phyloP scores from a whole-genome alignment of 148 eudicot genomes.

The Drosera capensis region DNA sequence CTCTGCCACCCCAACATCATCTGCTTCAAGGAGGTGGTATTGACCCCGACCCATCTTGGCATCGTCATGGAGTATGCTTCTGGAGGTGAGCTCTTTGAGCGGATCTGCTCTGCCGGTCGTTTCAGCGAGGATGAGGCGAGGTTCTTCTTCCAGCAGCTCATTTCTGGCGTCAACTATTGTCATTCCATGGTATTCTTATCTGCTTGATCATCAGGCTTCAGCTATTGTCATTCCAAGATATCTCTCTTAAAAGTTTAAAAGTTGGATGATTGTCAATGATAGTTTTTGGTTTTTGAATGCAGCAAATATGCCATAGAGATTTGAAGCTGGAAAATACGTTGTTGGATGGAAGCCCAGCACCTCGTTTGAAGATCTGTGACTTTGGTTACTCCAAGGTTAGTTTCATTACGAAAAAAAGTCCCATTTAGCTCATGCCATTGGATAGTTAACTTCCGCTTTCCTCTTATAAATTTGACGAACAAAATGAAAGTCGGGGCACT shows the following conservation, averaged over 20 bases:
- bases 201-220: no score
- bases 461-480: slow-evolving; percentile 81
- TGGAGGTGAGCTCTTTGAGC: slow-evolving; percentile 88
- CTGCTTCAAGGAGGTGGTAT: slow-evolving; percentile 41
- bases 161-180: slow-evolving; percentile 70
- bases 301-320: slow-evolving; percentile 87
- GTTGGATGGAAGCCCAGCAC: slow-evolving; percentile 66
- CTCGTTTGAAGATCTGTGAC: slow-evolving; percentile 80
- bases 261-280: not conserved
- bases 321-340: slow-evolving; percentile 68
- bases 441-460: slow-evolving; percentile 76
- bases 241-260: no score
- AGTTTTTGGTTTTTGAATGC: not conserved
- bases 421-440: slow-evolving; percentile 63
- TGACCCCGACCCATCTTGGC: slow-evolving; percentile 87
- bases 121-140: slow-evolving; percentile 93
- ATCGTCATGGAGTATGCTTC: slow-evolving; percentile 95
- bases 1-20: slow-evolving; percentile 31
- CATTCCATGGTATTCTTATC: slow-evolving; percentile 45
- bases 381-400: slow-evolving; percentile 82
- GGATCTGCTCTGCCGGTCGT: slow-evolving; percentile 78
- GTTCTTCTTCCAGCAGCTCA: slow-evolving; percentile 75
- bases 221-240: no score
- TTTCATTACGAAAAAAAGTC: slow-evolving; percentile 20
- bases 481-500: no score